Evolutionary conservation across 2,329 filamentous ascomycete genomes (phyloP), one percentile per base, ranked within the genome.

Genomic region (Phialophora chinensis): DNA sequence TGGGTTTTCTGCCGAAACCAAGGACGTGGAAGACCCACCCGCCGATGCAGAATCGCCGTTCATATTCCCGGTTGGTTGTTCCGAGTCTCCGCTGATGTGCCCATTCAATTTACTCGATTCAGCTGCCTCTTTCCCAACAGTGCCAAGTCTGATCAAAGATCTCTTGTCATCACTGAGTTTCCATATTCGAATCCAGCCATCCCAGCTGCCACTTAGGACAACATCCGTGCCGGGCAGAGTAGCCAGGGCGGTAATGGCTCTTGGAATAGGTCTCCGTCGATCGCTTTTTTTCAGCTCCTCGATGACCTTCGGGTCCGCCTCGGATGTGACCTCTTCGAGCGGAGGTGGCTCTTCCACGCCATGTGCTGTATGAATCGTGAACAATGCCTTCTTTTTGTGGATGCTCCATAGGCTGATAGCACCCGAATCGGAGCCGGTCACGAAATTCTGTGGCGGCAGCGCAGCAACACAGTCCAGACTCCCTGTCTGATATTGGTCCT

Each of bases 371-470:
- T 90, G 86, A 53, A 95, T 81, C 2, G 91, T 91, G 78, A 89
- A 91, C 10, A 99, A 83, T 0, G 95, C 90, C 79, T 98, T 98
- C 85, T 99, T 99, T 82, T 96, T 97, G 76, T 93, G 87, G 25
- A 93, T 84, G 67, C 89, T 92, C 94, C 94, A 98, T 12, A 98
- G 85, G 0, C 89, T 90, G 60, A 99, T 83, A 5, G 90, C 87
- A 61, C 95, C 95, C 73, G 95, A 97, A 79, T 99, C 94, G 66
- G 91, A 91, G 25, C 94, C 95, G 0, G 95, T 99, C 68, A 99
- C 89, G 75, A 98, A 99, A 89, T 90, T 75, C 90, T 90, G 74
- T 90, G 93, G 79, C 91, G 95, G 75, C n/a, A 99, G 86, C 82
- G 96, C 92, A 66, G 93, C 91, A 29, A 98, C 88, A 67, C 93